A percentile compares a stretch with the other conserved stretches of the same genome.
These are phyloP conservation scores for Apiotrichum laibachii DNA, from an alignment of 1,284 basidiomycete species.

Conservation along the genomic window DNA sequence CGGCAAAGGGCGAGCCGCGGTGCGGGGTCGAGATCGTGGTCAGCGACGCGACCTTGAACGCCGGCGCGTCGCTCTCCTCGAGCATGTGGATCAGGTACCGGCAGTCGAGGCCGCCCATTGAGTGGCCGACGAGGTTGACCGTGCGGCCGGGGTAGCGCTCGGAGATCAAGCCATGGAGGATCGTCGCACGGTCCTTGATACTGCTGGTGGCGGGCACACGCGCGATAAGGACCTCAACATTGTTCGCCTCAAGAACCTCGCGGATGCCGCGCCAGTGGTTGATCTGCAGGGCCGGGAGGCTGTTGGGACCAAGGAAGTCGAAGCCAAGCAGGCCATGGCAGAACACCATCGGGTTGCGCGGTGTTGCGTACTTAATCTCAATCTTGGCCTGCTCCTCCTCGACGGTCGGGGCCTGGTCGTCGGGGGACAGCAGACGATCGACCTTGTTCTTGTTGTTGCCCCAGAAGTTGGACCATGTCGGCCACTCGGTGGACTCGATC, in stretches of 20 bases:
- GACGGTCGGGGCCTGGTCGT: constrained; percentile 59
- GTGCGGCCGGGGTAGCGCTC: constrained; percentile 72
- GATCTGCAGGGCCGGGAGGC: constrained; percentile 62
- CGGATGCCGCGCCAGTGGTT: constrained; percentile 93
- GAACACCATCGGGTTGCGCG: constrained; percentile 81
- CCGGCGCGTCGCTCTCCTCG: constrained; percentile 35
- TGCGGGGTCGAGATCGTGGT: constrained; percentile 93
- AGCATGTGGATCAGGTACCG: constrained; percentile 66
- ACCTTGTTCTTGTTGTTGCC: constrained; percentile 55
- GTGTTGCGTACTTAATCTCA: constrained; percentile 71
- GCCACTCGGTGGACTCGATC: constrained; percentile 4
- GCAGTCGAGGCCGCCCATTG: constrained; percentile 93
- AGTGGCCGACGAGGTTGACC: constrained; percentile 90
- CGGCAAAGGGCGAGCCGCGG: constrained; percentile 87
- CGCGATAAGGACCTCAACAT: constrained; percentile 85
- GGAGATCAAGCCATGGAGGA: constrained; percentile 76
- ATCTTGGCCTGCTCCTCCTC: constrained; percentile 60
- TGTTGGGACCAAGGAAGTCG: constrained; percentile 54
- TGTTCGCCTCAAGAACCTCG: constrained; percentile 81
- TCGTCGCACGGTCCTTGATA: constrained; percentile 78
- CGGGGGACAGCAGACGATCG: constrained; percentile 59
- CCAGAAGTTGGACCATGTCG: constrained; percentile 8
- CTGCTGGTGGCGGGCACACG: constrained; percentile 87
- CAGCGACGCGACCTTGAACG: constrained; percentile 67
- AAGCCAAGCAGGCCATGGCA: constrained; percentile 90